Percentiles rank a stretch among this genome's conserved stretches.
These are phyloP conservation scores for Gnomoniopsis sp. DNA, from an alignment of 2,329 filamentous ascomycete species.

Conservation along the genomic window DNA sequence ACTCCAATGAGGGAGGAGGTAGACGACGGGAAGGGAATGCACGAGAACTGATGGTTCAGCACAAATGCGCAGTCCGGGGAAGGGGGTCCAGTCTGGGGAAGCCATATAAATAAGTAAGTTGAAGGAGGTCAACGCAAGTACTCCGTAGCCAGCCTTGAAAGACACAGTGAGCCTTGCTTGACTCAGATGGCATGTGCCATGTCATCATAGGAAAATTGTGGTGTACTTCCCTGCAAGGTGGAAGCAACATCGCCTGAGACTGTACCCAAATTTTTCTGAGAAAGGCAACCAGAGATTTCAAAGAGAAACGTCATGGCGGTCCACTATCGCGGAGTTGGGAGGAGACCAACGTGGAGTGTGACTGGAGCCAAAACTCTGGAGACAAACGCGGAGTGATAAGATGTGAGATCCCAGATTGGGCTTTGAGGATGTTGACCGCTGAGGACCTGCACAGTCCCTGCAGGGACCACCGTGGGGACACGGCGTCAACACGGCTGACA, in stretches of 20 bases:
- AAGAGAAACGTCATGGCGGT: conserved; percentile 16
- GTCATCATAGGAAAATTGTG: conserved; percentile 14
- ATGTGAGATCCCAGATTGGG: conserved; percentile 9
- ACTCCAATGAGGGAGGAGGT: background rate
- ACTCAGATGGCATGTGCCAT: background rate
- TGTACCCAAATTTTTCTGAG: no score
- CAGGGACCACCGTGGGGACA: background rate
- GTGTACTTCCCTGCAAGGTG: no score
- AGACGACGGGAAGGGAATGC: background rate
- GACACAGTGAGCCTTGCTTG: background rate
- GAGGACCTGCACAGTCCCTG: no score
- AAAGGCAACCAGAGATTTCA: conserved; percentile 18
- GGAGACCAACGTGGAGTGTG: conserved; percentile 15
- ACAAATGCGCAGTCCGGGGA: background rate
- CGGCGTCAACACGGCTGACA: background rate
- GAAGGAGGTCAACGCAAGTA: background rate
- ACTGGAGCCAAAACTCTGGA: conserved; percentile 11
- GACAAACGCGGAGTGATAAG: conserved; percentile 18
- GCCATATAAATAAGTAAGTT: conserved; percentile 1
- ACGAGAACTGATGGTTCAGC: background rate
- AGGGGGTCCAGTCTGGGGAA: conserved; percentile 5
- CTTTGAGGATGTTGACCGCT: conserved; percentile 2
- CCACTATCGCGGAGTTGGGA: conserved; percentile 17
- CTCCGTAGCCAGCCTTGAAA: background rate
- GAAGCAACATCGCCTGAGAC: no score